A percentile compares a stretch with the other conserved stretches of the same genome.
Evolutionary conservation across 1,139 yeast genomes (phyloP).

Genomic region (Kurtzmaniella quercitrusa): DNA sequence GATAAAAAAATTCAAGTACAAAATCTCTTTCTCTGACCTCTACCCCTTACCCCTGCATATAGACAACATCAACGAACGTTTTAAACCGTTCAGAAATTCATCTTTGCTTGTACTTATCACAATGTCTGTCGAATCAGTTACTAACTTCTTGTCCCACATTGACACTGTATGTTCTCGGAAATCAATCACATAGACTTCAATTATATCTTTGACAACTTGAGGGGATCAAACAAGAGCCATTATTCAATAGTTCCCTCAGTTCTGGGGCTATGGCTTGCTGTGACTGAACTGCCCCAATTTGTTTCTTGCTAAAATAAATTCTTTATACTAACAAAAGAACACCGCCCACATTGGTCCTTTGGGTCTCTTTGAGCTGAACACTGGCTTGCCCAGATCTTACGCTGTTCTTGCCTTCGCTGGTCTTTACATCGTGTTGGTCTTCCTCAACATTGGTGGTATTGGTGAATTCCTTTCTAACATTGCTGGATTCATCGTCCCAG

Average conservation of each 20-base stretch:
- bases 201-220: too few species aligned
- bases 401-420: slow-evolving; percentile 64
- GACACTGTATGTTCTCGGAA: slow-evolving; percentile 24
- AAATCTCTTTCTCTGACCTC: neutral
- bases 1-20: too few species aligned
- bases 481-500: slow-evolving; percentile 89
- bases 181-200: neutral
- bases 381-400: slow-evolving; percentile 87
- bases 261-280: too few species aligned
- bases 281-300: too few species aligned
- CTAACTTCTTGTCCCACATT: slow-evolving; percentile 23
- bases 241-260: too few species aligned
- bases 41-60: slow-evolving; percentile 1
- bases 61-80: too few species aligned
- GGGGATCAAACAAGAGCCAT: too few species aligned
- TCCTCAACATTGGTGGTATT: slow-evolving; percentile 87
- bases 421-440: slow-evolving; percentile 69
- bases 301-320: too few species aligned
- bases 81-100: neutral
- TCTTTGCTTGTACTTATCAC: slow-evolving; percentile 3
- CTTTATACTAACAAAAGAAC: slow-evolving; percentile 23
- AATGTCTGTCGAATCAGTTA: slow-evolving; percentile 29
- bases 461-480: slow-evolving; percentile 91
- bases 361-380: slow-evolving; percentile 55
- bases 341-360: slow-evolving; percentile 38